Conservation (phyloP, 139 green algal species). For the Coccomyxa sp. region DNA sequence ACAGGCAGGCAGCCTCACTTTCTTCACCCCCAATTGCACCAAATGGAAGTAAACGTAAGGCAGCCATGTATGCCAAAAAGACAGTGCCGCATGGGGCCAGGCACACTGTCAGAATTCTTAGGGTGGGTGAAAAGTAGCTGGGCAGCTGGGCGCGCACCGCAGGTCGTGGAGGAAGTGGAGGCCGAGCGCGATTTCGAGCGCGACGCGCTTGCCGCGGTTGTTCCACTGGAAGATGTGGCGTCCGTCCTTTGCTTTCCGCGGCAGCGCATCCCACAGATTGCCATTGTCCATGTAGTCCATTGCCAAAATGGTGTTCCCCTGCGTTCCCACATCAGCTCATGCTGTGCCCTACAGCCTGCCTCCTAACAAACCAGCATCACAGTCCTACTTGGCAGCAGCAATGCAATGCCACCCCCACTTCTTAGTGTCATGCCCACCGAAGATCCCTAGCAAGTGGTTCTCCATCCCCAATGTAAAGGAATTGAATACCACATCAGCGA, state of each 20-base stretch:
- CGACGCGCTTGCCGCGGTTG: neutral
- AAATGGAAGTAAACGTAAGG: no score
- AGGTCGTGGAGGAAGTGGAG: conserved; percentile 5
- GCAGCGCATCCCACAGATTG: neutral
- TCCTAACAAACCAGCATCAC: neutral
- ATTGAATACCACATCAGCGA: neutral
- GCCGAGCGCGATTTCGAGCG: neutral
- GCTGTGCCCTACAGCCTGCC: no score
- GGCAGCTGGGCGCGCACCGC: neutral
- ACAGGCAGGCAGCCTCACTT: no score
- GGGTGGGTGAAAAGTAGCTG: neutral
- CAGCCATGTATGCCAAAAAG: no score
- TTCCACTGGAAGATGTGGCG: neutral
- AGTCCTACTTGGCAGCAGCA: no score
- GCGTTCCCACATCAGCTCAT: neutral
- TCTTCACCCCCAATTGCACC: no score
- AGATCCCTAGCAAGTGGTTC: neutral
- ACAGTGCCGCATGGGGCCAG: no score
- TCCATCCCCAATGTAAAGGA: no score
- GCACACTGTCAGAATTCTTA: no score
- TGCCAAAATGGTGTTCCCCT: neutral
- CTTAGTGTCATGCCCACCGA: neutral
- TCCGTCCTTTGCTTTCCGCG: neutral
- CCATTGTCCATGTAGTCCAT: neutral
- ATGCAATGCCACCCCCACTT: no score